These are phyloP conservation scores for Leccinum broughii DNA, from an alignment of 768 basidiomycete species.

Conservation along the genomic window DNA sequence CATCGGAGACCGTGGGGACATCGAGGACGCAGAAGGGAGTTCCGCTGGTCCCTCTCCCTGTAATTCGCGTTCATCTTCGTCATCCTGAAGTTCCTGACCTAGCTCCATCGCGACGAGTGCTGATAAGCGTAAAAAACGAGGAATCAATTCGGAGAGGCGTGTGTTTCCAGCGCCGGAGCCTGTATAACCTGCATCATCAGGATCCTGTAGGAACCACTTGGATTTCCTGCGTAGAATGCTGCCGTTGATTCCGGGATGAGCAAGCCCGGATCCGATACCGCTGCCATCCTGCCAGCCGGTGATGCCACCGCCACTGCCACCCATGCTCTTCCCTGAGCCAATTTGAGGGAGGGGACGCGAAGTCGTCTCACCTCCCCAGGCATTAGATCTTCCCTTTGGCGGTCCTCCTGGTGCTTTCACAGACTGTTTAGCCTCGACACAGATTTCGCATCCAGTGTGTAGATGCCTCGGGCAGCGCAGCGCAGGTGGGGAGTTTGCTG, in stretches of 20 bases:
- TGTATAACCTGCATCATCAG: slow-evolving; percentile 25
- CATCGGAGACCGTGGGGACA: slow-evolving; percentile 14
- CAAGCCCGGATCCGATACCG: slow-evolving; percentile 71
- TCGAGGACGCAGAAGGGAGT: slow-evolving; percentile 11
- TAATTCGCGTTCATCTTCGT: slow-evolving; percentile 42
- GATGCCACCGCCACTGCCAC: slow-evolving; percentile 48
- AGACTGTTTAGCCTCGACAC: slow-evolving; percentile 57
- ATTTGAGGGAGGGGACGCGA: slow-evolving; percentile 23
- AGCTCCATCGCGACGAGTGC: slow-evolving; percentile 79
- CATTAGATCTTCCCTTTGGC: slow-evolving; percentile 20
- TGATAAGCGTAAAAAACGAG: slow-evolving; percentile 73
- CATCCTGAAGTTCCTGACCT: slow-evolving; percentile 65
- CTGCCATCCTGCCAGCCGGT: slow-evolving; percentile 76
- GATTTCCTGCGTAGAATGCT: slow-evolving; percentile 57
- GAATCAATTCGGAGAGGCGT: slow-evolving; percentile 63
- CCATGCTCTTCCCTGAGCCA: slow-evolving; percentile 24
- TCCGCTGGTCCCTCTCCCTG: slow-evolving; percentile 27
- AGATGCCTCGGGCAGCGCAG: slow-evolving; percentile 74
- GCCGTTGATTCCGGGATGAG: slow-evolving; percentile 54
- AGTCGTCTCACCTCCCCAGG: slow-evolving; percentile 29
- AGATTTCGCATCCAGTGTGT: slow-evolving; percentile 73
- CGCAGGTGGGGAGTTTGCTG: slow-evolving; percentile 60
- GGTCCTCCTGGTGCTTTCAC: slow-evolving; percentile 30
- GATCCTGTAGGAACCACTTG: slow-evolving; percentile 28
- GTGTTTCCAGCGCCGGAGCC: slow-evolving; percentile 56